Base-by-base conservation (phyloP, 2,329 filamentous ascomycete species). In the Calonectria fujianensis region DNA sequence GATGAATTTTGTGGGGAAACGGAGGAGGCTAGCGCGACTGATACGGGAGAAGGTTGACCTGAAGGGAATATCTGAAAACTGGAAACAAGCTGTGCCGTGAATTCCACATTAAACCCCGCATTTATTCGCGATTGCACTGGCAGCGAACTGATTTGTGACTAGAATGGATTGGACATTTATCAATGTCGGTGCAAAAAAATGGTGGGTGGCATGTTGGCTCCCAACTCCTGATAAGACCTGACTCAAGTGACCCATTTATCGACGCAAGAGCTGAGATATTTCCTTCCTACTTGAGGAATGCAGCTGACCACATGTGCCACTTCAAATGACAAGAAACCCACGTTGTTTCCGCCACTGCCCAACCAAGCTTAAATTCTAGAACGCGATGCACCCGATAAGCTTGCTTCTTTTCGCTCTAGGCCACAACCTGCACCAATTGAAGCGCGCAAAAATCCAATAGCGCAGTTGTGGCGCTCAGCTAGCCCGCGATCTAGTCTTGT, bases 281-380 rank as follows among this genome's bases (percentile, higher is more conserved):
- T 48, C 45, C 39, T 24, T n/a, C 13, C 45, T 13, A 3, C 45
- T 24, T n/a, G 45, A 24, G 45, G n/a, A 48, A 48, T 48, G 45
- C 45, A n/a, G 45, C 45, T 48, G 45, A 48, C 45, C n/a, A 13
- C 45, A 48, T 48, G 45, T 48, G 45, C 45, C 45, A 24, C 20
- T n/a, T n/a, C 20, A 5, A 10, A 24, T 31, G 8, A 13, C 18
- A 20, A 10, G 13, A 52, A 54, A 8, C 29, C 51, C 51, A 54
- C 51, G 29, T 54, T 57, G 52, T 20, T 63, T 31, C 35, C 57
- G 57, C 14, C 57, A 24, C n/a, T 41, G 57, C 8, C 37, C 35
- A 14, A 29, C 10, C 57, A 63, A 41, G 57, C 57, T 63, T 63
- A 63, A 63, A 63, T 63, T 63, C 57, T 63, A 63, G 57, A 63